Conservation (phyloP, 305 asterid genomes). For the Fraxinus greggii region DNA sequence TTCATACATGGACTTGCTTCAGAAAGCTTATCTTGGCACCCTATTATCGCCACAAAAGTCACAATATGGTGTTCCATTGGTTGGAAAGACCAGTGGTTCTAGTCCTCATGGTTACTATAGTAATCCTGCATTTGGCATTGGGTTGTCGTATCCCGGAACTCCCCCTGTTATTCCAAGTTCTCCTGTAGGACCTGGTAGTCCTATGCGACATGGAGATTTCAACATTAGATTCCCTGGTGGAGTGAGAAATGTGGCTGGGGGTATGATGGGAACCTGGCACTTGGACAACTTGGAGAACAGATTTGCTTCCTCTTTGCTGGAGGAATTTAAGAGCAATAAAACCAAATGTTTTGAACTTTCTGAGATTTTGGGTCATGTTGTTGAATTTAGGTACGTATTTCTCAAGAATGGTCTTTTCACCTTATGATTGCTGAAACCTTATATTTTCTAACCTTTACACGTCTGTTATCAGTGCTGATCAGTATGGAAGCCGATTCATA, state of each 20-base stretch:
- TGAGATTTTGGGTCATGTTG: slow-evolving; percentile 90
- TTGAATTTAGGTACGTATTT: slow-evolving; percentile 82
- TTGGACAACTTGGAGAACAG: slow-evolving; percentile 68
- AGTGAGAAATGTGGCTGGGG: slow-evolving; percentile 67
- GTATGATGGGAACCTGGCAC: slow-evolving; percentile 80
- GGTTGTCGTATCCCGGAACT: slow-evolving; percentile 82
- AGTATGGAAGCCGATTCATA: slow-evolving; percentile 98
- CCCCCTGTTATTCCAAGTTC: slow-evolving; percentile 69
- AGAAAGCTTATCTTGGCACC: slow-evolving; percentile 78
- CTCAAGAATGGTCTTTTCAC: not conserved
- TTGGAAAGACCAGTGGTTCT: slow-evolving; percentile 50
- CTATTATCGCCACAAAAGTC: slow-evolving; percentile 73
- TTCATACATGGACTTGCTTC: slow-evolving; percentile 78
- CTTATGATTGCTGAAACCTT: slow-evolving; percentile 16
- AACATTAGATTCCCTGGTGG: slow-evolving; percentile 68
- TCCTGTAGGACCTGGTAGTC: slow-evolving; percentile 78
- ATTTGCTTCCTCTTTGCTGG: slow-evolving; percentile 74
- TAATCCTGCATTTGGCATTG: slow-evolving; percentile 73
- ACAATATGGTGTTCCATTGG: slow-evolving; percentile 66
- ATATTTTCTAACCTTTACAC: not conserved
- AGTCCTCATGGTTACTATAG: slow-evolving; percentile 88
- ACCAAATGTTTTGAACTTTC: slow-evolving; percentile 85
- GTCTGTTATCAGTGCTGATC: slow-evolving; percentile 71
- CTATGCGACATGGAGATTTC: slow-evolving; percentile 80
- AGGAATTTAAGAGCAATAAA: slow-evolving; percentile 97